These are phyloP conservation scores for Capsella rubella DNA, from an alignment of 441 rosid genomes.

Conservation along the genomic window DNA sequence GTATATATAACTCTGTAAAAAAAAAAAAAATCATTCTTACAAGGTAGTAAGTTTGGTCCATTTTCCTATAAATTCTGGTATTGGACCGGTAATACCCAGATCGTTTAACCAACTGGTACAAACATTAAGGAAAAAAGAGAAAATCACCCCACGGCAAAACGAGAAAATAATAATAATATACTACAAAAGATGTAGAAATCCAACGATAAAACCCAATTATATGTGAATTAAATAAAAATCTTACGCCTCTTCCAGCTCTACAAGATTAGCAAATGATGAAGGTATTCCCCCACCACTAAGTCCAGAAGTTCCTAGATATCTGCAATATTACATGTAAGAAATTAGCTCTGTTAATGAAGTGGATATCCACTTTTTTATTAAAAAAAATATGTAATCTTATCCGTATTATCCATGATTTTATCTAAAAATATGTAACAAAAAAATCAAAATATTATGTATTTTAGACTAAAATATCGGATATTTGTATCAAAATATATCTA, in stretches of 20 bases:
- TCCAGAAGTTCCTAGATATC: slow-evolving; percentile 55
- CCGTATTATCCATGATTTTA: too few species aligned
- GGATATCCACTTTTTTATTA: too few species aligned
- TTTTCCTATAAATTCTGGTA: slow-evolving; percentile 74
- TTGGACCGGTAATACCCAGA: slow-evolving; percentile 57
- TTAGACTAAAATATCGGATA: too few species aligned
- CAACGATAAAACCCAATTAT: not conserved
- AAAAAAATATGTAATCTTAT: too few species aligned
- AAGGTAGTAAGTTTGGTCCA: slow-evolving; percentile 58
- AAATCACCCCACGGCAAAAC: not conserved
- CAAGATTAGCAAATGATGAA: slow-evolving; percentile 53
- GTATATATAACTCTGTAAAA: not conserved
- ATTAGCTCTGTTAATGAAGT: not conserved
- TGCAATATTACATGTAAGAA: slow-evolving; percentile 18
- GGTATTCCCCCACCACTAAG: slow-evolving; percentile 64
- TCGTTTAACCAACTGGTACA: slow-evolving; percentile 66
- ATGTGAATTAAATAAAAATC: slow-evolving; percentile 10
- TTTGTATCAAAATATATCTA: too few species aligned
- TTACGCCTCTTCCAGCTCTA: slow-evolving; percentile 49
- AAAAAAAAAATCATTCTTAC: slow-evolving; percentile 45
- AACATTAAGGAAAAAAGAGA: slow-evolving; percentile 3
- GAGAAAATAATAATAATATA: not conserved
- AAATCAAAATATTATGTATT: too few species aligned
- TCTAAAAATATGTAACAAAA: too few species aligned
- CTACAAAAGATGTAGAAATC: slow-evolving; percentile 14